A percentile compares a stretch with the other conserved stretches of the same genome.
phyloP scores from a whole-genome alignment of 192 early-diverging fungal species.

The Umbelopsis ramanniana region DNA sequence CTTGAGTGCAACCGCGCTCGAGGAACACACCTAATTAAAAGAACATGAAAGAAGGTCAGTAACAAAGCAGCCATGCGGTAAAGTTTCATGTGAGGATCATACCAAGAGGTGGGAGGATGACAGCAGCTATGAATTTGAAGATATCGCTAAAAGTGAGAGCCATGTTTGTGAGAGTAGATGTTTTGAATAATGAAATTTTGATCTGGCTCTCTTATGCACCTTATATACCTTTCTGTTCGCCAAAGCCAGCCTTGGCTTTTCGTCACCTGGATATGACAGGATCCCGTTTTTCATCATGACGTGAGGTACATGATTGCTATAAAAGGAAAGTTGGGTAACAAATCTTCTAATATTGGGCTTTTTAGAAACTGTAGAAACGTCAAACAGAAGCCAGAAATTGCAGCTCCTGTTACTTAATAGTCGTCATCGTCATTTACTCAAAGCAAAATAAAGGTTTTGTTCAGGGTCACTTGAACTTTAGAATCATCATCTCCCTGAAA shows the following conservation, averaged over 20 bases:
- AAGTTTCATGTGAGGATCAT: no score
- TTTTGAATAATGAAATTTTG: neutral
- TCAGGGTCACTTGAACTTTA: no score
- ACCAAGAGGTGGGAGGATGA: conserved; percentile 56
- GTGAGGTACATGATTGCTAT: neutral
- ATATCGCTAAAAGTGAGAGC: conserved; percentile 51
- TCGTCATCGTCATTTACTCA: neutral
- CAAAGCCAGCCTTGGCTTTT: conserved; percentile 6
- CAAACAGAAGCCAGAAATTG: neutral
- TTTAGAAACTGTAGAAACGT: neutral
- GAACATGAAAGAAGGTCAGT: no score
- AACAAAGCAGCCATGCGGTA: no score
- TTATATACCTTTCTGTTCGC: neutral
- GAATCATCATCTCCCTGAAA: no score
- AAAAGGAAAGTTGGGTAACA: neutral
- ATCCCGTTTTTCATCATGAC: conserved; percentile 7
- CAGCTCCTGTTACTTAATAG: neutral
- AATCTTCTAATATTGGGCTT: no score
- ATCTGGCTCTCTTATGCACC: neutral
- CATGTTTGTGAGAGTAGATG: conserved; percentile 28
- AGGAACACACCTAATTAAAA: conserved; percentile 51
- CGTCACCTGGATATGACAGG: neutral
- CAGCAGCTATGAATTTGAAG: conserved; percentile 52
- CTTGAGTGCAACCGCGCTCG: conserved; percentile 53
- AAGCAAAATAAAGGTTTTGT: neutral